These are phyloP conservation scores for Aspergillaceae sp. DNA, from an alignment of 2,329 filamentous ascomycete genomes.

Conservation along the genomic window DNA sequence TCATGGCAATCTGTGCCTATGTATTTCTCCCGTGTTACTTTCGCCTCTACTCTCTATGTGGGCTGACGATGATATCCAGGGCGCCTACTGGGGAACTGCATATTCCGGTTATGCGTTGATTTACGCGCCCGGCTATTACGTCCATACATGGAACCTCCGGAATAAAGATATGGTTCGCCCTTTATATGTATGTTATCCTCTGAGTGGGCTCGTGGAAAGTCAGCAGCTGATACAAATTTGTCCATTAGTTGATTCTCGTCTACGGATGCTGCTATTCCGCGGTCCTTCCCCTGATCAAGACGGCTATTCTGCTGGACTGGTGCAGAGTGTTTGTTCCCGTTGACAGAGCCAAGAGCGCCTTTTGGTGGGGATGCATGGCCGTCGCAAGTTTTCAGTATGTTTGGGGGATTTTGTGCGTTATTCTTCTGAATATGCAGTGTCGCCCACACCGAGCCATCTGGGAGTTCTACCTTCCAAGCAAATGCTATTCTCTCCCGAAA, in stretches of 20 bases:
- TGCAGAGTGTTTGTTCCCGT: conserved; percentile 27
- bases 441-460: conserved; percentile 26
- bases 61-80: background rate
- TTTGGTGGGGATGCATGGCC: conserved; percentile 29
- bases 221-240: background rate
- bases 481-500: conserved; percentile 22
- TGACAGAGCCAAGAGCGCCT: conserved; percentile 15
- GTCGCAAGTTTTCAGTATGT: conserved; percentile 24
- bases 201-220: background rate
- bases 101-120: conserved; percentile 18
- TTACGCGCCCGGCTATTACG: conserved; percentile 26
- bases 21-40: background rate
- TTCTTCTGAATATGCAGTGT: conserved; percentile 30
- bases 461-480: conserved; percentile 23
- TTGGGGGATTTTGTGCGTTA: conserved; percentile 19
- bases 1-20: background rate
- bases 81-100: conserved; percentile 12
- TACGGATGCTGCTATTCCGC: conserved; percentile 30
- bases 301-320: conserved; percentile 39
- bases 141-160: conserved; percentile 28
- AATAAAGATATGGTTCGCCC: conserved; percentile 19
- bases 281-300: conserved; percentile 33
- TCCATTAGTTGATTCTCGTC: conserved; percentile 22
- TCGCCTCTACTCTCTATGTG: background rate
- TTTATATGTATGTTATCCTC: conserved; percentile 16